phyloP scores from a whole-genome alignment of 176 grass and related monocot genomes.

The Miscanthus lutarioriparius region DNA sequence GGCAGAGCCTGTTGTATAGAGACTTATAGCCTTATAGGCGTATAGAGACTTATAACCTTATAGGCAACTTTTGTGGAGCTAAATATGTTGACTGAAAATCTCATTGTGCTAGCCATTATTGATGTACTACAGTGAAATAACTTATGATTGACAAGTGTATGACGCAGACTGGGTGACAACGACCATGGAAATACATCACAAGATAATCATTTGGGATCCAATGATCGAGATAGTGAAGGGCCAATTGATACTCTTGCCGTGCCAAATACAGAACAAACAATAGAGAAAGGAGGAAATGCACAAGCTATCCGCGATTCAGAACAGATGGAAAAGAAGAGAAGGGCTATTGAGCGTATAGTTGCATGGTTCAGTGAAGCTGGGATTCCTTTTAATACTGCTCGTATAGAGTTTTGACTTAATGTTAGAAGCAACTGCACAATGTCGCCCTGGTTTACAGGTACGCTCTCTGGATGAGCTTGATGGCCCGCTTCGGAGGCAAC shows the following conservation, averaged over 20 bases:
- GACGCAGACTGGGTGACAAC: not conserved
- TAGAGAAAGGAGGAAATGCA: not conserved
- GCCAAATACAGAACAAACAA: not conserved
- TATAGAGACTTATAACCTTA: too few relatives aligned
- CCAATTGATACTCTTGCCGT: not conserved
- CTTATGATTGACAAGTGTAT: not conserved
- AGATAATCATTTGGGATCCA: not conserved
- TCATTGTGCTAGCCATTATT: not conserved
- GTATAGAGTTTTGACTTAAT: slow-evolving; percentile 1
- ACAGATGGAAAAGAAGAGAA: not conserved
- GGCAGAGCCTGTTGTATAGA: not conserved
- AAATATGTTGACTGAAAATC: not conserved
- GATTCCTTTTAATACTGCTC: not conserved
- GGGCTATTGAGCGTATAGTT: not conserved
- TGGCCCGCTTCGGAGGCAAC: not conserved
- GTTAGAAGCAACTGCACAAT: not conserved
- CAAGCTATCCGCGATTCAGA: not conserved
- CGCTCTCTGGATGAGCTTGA: not conserved
- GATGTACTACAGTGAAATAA: not conserved
- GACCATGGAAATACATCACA: not conserved
- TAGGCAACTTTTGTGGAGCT: not conserved
- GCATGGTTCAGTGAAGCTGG: slow-evolving; percentile 14
- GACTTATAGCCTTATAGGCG: not conserved
- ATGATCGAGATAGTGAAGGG: not conserved
- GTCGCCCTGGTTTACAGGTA: not conserved